Percentiles rank a stretch among this genome's conserved stretches.
Evolutionary conservation across 2,329 filamentous ascomycete species (phyloP).

Genomic region (Talaromyces albobiverticillius): DNA sequence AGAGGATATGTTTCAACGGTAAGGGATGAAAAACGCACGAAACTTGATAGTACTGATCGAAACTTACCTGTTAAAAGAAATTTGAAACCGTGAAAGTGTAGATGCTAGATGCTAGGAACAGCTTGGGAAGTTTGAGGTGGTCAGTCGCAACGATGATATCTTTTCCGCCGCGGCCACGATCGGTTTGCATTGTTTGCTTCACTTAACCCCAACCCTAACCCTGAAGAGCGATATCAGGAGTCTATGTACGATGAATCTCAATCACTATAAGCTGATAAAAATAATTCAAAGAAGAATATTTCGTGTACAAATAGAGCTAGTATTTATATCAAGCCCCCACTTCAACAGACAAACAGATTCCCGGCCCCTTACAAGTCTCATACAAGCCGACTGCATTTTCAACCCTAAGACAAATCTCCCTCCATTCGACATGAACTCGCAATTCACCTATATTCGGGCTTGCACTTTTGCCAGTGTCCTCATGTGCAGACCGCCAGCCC

Average conservation of each 20-base stretch:
- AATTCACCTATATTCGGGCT: constrained; percentile 22
- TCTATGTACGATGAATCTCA: no score
- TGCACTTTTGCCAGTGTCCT: constrained; percentile 5
- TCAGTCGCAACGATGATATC: background rate
- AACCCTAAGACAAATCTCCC: constrained; percentile 40
- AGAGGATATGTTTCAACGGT: no score
- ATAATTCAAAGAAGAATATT: no score
- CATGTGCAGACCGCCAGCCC: constrained; percentile 26
- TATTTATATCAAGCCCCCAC: constrained; percentile 22
- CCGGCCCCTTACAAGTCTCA: constrained; percentile 38
- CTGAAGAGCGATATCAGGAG: no score
- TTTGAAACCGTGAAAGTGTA: background rate
- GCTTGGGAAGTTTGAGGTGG: no score
- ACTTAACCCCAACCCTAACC: background rate
- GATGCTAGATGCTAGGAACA: background rate
- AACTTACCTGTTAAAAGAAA: background rate
- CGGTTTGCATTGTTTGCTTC: constrained; percentile 22
- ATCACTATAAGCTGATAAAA: constrained; percentile 3
- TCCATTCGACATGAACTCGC: constrained; percentile 31
- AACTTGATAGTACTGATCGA: no score
- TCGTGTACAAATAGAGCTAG: no score
- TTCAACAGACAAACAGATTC: constrained; percentile 30
- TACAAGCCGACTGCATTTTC: constrained; percentile 46
- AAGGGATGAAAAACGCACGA: no score
- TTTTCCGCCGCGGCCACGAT: no score